Percentiles rank a stretch among this genome's conserved stretches.
Evolutionary conservation across 768 basidiomycete species (phyloP).

Genomic region (Rhodosporidiobolus sp.): DNA sequence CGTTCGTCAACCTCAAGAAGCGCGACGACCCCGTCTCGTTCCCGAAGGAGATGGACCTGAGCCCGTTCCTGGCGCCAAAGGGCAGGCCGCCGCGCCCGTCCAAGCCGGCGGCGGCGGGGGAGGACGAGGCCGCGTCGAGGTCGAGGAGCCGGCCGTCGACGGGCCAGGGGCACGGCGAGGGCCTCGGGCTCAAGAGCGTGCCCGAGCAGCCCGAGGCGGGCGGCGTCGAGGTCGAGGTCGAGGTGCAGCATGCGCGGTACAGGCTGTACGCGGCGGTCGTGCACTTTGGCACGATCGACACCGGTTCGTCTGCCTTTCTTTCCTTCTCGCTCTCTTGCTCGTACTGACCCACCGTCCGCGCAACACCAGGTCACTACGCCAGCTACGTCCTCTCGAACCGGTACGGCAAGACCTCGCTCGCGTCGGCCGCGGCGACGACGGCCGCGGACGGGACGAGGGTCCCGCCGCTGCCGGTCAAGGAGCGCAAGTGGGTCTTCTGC

Average conservation of each 20-base stretch:
- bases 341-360: background rate
- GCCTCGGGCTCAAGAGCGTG: background rate
- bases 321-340: no score
- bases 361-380: conserved; percentile 23
- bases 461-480: conserved; percentile 60
- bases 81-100: conserved; percentile 41
- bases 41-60: conserved; percentile 78
- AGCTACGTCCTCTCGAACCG: conserved; percentile 34
- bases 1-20: conserved; percentile 65
- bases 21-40: conserved; percentile 88
- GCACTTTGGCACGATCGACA: conserved; percentile 36
- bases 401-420: conserved; percentile 56
- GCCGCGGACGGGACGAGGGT: conserved; percentile 48
- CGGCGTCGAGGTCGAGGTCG: conserved; percentile 24
- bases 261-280: conserved; percentile 40
- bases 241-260: conserved; percentile 32
- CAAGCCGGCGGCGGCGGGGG: conserved; percentile 35
- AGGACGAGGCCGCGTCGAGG: no score
- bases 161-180: background rate
- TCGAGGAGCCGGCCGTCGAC: background rate
- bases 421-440: conserved; percentile 47
- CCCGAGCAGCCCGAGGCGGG: background rate
- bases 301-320: background rate
- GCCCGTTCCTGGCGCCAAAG: conserved; percentile 78
- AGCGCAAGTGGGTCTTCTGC: conserved; percentile 78